These are phyloP conservation scores for Leptomonas pyrrhocoris DNA, from an alignment of 208 protist species.

Conservation along the genomic window DNA sequence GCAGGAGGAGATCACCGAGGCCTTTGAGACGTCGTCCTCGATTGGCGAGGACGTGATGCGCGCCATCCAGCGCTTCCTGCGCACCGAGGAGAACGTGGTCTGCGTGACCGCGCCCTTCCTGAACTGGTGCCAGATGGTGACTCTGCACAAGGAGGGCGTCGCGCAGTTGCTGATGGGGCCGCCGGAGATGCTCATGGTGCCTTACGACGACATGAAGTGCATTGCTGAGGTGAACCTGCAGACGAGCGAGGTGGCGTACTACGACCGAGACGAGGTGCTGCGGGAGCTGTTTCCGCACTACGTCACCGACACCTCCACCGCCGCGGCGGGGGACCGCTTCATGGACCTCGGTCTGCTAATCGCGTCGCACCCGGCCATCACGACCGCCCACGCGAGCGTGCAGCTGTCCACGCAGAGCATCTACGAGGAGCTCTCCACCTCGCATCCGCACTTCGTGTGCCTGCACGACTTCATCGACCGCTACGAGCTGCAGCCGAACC, in stretches of 20 bases:
- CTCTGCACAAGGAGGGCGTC: slow-evolving; percentile 77
- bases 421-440: slow-evolving; percentile 70
- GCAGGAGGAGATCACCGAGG: slow-evolving; percentile 51
- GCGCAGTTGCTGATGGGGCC: slow-evolving; percentile 74
- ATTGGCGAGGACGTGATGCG: slow-evolving; percentile 83
- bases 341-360: slow-evolving; percentile 83
- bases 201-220: slow-evolving; percentile 70
- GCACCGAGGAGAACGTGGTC: slow-evolving; percentile 63
- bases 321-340: slow-evolving; percentile 69
- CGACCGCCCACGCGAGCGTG: slow-evolving; percentile 57
- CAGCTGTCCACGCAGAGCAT: slow-evolving; percentile 50
- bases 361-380: slow-evolving; percentile 72
- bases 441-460: slow-evolving; percentile 44
- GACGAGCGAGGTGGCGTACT: slow-evolving; percentile 56
- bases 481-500: slow-evolving; percentile 35
- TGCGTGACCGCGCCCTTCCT: slow-evolving; percentile 82
- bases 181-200: slow-evolving; percentile 84
- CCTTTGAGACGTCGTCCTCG: slow-evolving; percentile 66
- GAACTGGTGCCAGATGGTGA: slow-evolving; percentile 89
- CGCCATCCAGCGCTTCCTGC: slow-evolving; percentile 77
- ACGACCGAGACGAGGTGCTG: slow-evolving; percentile 74
- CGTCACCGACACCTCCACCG: slow-evolving; percentile 47
- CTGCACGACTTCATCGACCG: slow-evolving; percentile 69
- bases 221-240: slow-evolving; percentile 77
- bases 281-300: slow-evolving; percentile 69